Conservation (phyloP, 768 basidiomycete genomes). For the Pulveroboletus sp. region DNA sequence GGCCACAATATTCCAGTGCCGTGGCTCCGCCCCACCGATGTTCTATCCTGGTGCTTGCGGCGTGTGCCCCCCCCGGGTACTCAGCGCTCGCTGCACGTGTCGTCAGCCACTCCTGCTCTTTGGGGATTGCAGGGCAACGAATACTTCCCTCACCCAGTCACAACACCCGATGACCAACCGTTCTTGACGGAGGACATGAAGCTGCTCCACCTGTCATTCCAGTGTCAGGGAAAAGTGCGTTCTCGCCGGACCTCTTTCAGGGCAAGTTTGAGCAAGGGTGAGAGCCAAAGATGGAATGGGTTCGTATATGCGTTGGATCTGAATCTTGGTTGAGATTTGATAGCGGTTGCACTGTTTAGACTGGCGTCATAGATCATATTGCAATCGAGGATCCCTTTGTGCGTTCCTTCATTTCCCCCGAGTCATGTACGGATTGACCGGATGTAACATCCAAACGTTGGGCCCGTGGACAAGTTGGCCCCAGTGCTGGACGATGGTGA, state of each 20-base stretch:
- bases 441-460: conserved; percentile 44
- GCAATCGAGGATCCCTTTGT: conserved; percentile 62
- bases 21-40: too few relatives aligned
- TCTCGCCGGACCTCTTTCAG: conserved; percentile 57
- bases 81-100: too few relatives aligned
- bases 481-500: conserved; percentile 10
- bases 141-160: too few relatives aligned
- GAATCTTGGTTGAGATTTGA: not conserved
- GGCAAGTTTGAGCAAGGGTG: conserved; percentile 43
- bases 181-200: too few relatives aligned
- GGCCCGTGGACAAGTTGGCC: conserved; percentile 45
- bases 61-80: too few relatives aligned
- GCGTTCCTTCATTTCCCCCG: conserved; percentile 18
- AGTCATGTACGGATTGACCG: not conserved
- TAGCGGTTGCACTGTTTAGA: conserved; percentile 38
- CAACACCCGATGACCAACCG: too few relatives aligned
- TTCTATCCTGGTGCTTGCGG: too few relatives aligned
- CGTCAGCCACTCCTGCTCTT: too few relatives aligned
- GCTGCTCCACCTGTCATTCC: conserved; percentile 43
- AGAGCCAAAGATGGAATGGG: conserved; percentile 83
- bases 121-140: too few relatives aligned
- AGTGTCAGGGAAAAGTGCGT: conserved; percentile 47
- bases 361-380: conserved; percentile 81
- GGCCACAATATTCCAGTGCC: too few relatives aligned
- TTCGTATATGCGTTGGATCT: conserved; percentile 28